Evolutionary conservation across 2,329 filamentous ascomycete genomes (phyloP).

Genomic region (Aspergillus udagawae): DNA sequence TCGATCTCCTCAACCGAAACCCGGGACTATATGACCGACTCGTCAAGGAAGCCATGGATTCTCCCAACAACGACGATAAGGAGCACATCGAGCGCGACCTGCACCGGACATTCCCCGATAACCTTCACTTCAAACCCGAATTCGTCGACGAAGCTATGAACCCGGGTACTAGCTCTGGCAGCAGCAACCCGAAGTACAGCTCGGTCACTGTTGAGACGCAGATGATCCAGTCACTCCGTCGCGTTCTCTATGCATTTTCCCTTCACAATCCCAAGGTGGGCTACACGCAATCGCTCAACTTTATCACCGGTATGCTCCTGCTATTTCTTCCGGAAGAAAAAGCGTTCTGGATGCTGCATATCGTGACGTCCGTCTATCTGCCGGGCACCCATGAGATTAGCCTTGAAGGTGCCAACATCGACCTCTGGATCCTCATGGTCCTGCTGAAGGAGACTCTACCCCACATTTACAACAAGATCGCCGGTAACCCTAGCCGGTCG

Average conservation of each 20-base stretch:
- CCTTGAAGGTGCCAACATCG: conserved; percentile 87
- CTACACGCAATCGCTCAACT: conserved; percentile 95
- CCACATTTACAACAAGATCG: conserved; percentile 81
- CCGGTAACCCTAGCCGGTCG: conserved; percentile 53
- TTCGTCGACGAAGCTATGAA: conserved; percentile 15
- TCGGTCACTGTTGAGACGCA: conserved; percentile 59
- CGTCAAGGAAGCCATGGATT: conserved; percentile 61
- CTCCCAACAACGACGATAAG: conserved; percentile 66
- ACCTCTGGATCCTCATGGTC: conserved; percentile 89
- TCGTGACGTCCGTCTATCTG: conserved; percentile 82
- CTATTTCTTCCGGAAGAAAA: conserved; percentile 91
- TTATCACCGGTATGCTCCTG: conserved; percentile 82
- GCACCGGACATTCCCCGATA: conserved; percentile 92
- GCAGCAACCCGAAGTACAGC: conserved; percentile 34
- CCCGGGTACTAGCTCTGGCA: conserved; percentile 22
- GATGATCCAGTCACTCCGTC: conserved; percentile 75
- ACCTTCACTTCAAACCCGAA: conserved; percentile 78
- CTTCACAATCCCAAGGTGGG: conserved; percentile 88
- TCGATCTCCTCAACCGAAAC: conserved; percentile 70
- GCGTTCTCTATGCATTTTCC: conserved; percentile 84
- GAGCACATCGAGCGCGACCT: conserved; percentile 93
- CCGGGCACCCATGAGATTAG: conserved; percentile 89
- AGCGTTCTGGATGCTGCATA: conserved; percentile 86
- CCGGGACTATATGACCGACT: conserved; percentile 72
- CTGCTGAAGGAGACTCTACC: conserved; percentile 79